These are phyloP conservation scores for Vigna hirtella DNA, from an alignment of 306 rosid genomes.

Conservation along the genomic window DNA sequence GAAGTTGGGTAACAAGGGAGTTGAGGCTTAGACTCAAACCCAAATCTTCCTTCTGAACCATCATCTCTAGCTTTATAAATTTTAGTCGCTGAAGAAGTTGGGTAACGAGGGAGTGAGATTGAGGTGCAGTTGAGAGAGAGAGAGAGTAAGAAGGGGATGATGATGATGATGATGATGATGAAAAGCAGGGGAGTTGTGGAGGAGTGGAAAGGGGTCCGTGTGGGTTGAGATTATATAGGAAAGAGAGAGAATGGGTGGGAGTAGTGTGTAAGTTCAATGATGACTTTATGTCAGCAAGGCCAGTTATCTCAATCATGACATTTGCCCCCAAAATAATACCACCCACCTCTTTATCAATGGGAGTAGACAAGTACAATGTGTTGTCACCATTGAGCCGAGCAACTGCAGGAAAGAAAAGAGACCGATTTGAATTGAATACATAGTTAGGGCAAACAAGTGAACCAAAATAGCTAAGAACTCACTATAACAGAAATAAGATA, in stretches of 20 bases:
- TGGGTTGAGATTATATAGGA: conserved; percentile 61
- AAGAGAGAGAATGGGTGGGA: conserved; percentile 37
- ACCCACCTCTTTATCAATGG: conserved; percentile 13
- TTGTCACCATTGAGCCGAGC: conserved; percentile 59
- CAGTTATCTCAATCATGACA: conserved; percentile 75
- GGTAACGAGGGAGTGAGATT: not conserved
- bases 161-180: not conserved
- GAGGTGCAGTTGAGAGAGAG: not conserved
- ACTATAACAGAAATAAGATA: conserved; percentile 31
- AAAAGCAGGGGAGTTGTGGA: not conserved
- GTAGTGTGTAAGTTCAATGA: conserved; percentile 54
- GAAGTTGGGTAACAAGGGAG: conserved; percentile 18
- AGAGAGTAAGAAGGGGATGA: not conserved
- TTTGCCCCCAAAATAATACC: conserved; percentile 63
- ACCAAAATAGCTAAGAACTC: conserved; percentile 6
- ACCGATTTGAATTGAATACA: no score
- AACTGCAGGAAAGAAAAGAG: conserved; percentile 56
- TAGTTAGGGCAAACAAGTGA: no score
- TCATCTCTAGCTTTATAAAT: conserved; percentile 30
- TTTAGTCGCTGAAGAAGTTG: not conserved
- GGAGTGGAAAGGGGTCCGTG: conserved; percentile 6
- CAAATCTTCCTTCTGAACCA: conserved; percentile 71
- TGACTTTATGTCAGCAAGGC: conserved; percentile 66
- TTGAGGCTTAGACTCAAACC: conserved; percentile 76
- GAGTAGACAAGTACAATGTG: conserved; percentile 36